Evolutionary conservation across 2,329 filamentous ascomycete genomes (phyloP), one percentile per base, ranked within the genome.

Genomic region (Rhexocercosporidium sp.): DNA sequence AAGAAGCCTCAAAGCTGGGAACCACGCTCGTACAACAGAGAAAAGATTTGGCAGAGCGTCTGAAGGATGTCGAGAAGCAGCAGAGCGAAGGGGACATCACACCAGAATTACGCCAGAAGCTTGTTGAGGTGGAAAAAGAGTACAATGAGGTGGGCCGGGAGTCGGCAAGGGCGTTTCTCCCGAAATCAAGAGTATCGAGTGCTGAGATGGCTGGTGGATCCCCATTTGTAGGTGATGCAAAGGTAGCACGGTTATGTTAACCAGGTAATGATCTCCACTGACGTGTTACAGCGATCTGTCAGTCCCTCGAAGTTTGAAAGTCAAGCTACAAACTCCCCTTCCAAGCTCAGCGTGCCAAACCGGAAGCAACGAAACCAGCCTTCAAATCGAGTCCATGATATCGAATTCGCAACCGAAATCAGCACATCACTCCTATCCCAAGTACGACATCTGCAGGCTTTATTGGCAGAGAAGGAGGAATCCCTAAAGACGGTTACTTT

Each of bases 361-460:
- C 88, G 95, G 72, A 96, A 94, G 78, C 87, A 96, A 77, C 88
- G 96, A 65, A 98, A 98, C 74, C 95, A 97, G 77, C 92, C 93
- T 1, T 88, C 91, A 11, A 96, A 90, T 77, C 90, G 94, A 61
- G 90, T 97, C 14, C 94, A 98, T 77, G 96, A 99, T 76, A 97
- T 99, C 76, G 94, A 97, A 74, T 97, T 99, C 76, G 96, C 95
- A n/a, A 94, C 96, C 60, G 95, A 99, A 77, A 97, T 99, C 75
- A 97, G 94, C 76, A 97, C 93, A 6, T 97, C 94, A 1, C 84
- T 99, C 61, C 90, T 99, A 61, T 90, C 92, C n/a, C 96, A 98
- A 81, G 92, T 99, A 60, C 91, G 96, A 69, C 94, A 96, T 77
- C 81, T 99, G 64, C 96, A 99, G 79, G 86, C 90, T 2, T 84